phyloP scores from a whole-genome alignment of 176 grass and related monocot genomes.

The Panicum miliaceum region DNA sequence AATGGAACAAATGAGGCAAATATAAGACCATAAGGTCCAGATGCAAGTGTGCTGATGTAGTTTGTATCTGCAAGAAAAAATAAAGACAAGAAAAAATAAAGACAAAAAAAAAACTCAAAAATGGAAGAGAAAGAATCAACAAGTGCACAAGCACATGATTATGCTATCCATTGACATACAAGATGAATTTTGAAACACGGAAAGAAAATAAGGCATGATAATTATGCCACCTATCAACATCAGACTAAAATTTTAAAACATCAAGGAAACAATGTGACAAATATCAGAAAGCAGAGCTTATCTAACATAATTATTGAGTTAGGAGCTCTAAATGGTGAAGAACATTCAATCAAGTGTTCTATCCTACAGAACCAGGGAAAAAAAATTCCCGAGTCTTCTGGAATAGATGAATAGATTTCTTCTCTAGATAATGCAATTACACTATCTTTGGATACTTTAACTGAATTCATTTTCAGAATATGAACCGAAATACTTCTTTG shows the following conservation, averaged over 20 bases:
- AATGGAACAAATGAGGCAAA: constrained; percentile 93
- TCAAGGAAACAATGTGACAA: constrained; percentile 34
- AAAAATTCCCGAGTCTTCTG: constrained; percentile 15
- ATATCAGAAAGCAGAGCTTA: neutral
- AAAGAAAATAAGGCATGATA: constrained; percentile 17
- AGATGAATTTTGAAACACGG: neutral
- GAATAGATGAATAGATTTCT: constrained; percentile 21
- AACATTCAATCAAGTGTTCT: constrained; percentile 5
- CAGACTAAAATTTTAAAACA: neutral
- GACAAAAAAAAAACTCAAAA: constrained; percentile 23
- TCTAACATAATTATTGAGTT: neutral
- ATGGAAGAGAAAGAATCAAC: neutral
- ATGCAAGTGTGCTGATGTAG: constrained; percentile 65
- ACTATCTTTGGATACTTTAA: neutral
- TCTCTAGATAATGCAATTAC: constrained; percentile 8
- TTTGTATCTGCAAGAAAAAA: constrained; percentile 70
- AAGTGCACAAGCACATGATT: neutral
- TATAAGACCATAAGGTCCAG: constrained; percentile 93
- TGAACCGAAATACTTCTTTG: neutral
- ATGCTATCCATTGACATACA: constrained; percentile 20
- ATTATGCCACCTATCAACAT: neutral
- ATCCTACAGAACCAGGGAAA: neutral
- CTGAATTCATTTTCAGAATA: neutral
- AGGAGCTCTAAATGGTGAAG: neutral
- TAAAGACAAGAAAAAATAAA: constrained; percentile 22